Evolutionary conservation across 257 asterid genomes (phyloP).

Genomic region (Solanum raphanifolium): DNA sequence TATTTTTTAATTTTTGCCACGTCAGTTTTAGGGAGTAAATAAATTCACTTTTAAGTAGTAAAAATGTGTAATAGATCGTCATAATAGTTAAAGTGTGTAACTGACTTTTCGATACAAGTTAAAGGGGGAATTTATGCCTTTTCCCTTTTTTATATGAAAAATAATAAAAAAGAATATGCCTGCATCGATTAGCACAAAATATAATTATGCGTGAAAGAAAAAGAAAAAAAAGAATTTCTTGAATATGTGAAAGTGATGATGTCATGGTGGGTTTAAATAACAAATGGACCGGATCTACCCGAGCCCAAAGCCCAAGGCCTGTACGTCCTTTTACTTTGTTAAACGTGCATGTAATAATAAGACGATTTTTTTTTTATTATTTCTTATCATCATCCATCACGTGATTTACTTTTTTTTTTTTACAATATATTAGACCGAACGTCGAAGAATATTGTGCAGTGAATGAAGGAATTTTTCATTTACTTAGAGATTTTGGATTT

Average conservation of each 20-base stretch:
- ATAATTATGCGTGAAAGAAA: not conserved
- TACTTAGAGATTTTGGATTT: too few species aligned
- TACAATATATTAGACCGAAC: too few species aligned
- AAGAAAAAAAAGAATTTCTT: not conserved
- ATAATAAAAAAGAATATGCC: not conserved
- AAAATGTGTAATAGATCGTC: too few species aligned
- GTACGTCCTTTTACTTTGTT: constrained; percentile 4
- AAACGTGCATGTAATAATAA: constrained; percentile 14
- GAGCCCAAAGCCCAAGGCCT: constrained; percentile 18
- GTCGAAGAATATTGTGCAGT: too few species aligned
- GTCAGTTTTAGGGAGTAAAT: too few species aligned
- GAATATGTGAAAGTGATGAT: constrained; percentile 13
- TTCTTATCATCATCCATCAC: constrained; percentile 31
- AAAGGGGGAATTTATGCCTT: too few species aligned
- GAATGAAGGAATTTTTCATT: accelerated
- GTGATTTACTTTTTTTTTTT: constrained; percentile 40
- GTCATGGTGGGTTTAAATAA: constrained; percentile 21
- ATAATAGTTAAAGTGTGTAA: too few species aligned
- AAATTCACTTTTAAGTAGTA: too few species aligned
- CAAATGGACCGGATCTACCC: constrained; percentile 11
- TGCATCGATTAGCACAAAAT: not conserved
- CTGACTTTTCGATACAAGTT: too few species aligned
- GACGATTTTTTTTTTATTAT: not conserved
- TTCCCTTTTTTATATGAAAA: not conserved
- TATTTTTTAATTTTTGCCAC: too few species aligned